Evolutionary conservation across 2,329 filamentous ascomycete genomes (phyloP).

Genomic region (Beauveria sp.): DNA sequence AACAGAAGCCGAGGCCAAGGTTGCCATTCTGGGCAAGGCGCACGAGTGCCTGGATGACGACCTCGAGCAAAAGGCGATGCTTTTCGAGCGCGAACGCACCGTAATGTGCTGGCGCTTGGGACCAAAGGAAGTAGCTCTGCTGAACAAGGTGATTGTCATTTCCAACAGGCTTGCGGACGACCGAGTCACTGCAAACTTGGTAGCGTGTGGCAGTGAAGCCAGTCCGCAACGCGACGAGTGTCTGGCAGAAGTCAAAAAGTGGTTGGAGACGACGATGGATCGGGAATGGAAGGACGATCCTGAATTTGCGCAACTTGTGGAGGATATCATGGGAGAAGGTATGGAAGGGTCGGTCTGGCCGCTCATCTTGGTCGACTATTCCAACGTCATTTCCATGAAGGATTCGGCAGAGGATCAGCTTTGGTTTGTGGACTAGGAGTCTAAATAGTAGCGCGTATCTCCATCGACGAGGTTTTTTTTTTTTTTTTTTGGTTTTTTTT

Average conservation of each 20-base stretch:
- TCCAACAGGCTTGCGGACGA: conserved; percentile 2
- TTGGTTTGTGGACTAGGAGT: conserved; percentile 1
- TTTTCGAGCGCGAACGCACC: not conserved
- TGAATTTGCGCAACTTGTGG: not conserved
- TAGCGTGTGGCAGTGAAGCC: not conserved
- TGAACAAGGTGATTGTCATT: conserved; percentile 2
- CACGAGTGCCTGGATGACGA: not conserved
- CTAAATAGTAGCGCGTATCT: too few relatives aligned
- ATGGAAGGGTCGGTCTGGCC: conserved; percentile 6
- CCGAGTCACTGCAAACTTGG: not conserved
- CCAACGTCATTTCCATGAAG: not conserved
- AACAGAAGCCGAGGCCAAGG: not conserved
- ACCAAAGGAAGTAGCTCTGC: not conserved
- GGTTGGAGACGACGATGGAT: not conserved
- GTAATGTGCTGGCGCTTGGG: conserved; percentile 5
- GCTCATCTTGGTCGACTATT: not conserved
- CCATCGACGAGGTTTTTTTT: too few relatives aligned
- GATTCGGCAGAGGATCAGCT: not conserved
- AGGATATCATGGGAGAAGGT: not conserved
- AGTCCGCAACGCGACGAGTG: not conserved
- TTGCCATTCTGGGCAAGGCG: conserved; percentile 1
- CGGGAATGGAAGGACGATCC: not conserved
- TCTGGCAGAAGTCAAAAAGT: not conserved
- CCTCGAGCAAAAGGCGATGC: not conserved
- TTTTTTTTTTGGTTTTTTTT: too few relatives aligned